Percentiles rank a stretch among this genome's conserved stretches.
Conservation (phyloP, 2,329 filamentous ascomycete species). For the Neopestalotiopsis clavispora region DNA sequence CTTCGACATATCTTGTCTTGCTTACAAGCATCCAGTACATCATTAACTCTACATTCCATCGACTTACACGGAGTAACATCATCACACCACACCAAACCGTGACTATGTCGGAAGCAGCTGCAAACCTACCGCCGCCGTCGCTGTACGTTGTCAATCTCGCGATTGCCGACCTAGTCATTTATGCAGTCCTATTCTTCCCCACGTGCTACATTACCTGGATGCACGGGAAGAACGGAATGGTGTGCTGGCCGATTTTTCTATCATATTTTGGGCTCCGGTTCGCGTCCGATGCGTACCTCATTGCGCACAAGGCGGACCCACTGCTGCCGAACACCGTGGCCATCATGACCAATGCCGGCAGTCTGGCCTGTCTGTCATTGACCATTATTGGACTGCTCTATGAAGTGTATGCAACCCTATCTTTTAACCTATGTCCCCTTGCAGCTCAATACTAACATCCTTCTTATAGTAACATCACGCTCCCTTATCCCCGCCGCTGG, state of each 20-base stretch:
- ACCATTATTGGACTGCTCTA: constrained; percentile 3
- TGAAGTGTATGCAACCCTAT: constrained; percentile 4
- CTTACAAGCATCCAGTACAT: not conserved
- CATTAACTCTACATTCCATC: not conserved
- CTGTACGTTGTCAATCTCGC: constrained; percentile 4
- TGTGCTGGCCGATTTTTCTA: constrained; percentile 11
- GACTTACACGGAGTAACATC: not conserved
- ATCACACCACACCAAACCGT: not conserved
- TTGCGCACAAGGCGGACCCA: constrained; percentile 2
- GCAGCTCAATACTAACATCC: too few species aligned
- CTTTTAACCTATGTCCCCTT: not conserved
- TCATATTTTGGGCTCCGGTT: constrained; percentile 3
- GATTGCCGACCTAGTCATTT: constrained; percentile 9
- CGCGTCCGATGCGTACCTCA: constrained; percentile 3
- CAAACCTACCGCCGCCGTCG: not conserved
- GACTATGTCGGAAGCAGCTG: not conserved
- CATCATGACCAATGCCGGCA: constrained; percentile 12
- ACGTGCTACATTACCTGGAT: constrained; percentile 5
- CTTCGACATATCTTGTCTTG: not conserved
- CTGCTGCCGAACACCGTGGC: constrained; percentile 4
- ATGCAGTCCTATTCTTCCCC: constrained; percentile 9
- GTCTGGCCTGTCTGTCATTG: constrained; percentile 6
- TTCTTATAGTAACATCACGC: not conserved
- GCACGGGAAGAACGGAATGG: constrained; percentile 7
- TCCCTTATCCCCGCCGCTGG: constrained; percentile 3